A percentile compares a stretch with the other conserved stretches of the same genome.
Conservation (phyloP, 192 early-diverging fungal species). For the Chytriomyces hyalinus region DNA sequence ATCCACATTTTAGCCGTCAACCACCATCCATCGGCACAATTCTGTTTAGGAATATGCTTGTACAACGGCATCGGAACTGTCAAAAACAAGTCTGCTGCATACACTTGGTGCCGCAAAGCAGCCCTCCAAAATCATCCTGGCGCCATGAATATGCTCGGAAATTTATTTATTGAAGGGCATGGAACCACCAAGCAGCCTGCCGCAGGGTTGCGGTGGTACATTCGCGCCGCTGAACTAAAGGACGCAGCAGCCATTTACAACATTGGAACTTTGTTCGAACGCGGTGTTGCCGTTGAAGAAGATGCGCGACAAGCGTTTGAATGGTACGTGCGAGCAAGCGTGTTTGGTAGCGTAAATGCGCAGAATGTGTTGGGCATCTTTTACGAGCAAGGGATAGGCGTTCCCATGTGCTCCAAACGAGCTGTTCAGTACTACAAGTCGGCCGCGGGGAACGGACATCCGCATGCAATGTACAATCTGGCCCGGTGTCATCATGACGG, state of each 20-base stretch:
- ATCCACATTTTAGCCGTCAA: conserved; percentile 44
- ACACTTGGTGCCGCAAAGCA: conserved; percentile 50
- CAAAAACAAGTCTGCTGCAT: conserved; percentile 46
- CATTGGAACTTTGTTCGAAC: conserved; percentile 62
- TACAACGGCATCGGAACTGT: conserved; percentile 58
- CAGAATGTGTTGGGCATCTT: conserved; percentile 59
- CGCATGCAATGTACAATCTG: conserved; percentile 61
- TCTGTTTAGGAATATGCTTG: conserved; percentile 57
- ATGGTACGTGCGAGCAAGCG: conserved; percentile 57
- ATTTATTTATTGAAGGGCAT: conserved; percentile 79
- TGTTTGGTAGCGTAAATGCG: conserved; percentile 50
- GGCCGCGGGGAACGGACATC: conserved; percentile 56
- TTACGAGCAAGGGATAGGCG: conserved; percentile 55
- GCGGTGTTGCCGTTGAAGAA: conserved; percentile 54
- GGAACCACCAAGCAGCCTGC: conserved; percentile 64
- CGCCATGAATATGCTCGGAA: conserved; percentile 65
- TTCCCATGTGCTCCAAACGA: conserved; percentile 21
- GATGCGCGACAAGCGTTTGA: conserved; percentile 42
- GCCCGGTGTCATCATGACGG: conserved; percentile 61
- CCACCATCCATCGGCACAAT: conserved; percentile 54
- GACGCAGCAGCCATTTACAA: conserved; percentile 62
- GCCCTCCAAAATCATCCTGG: conserved; percentile 53
- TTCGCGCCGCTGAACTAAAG: conserved; percentile 53
- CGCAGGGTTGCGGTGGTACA: conserved; percentile 63
- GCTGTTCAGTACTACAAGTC: conserved; percentile 51